These are phyloP conservation scores for Scutellaria baicalensis DNA, from an alignment of 257 asterid genomes.

Conservation along the genomic window DNA sequence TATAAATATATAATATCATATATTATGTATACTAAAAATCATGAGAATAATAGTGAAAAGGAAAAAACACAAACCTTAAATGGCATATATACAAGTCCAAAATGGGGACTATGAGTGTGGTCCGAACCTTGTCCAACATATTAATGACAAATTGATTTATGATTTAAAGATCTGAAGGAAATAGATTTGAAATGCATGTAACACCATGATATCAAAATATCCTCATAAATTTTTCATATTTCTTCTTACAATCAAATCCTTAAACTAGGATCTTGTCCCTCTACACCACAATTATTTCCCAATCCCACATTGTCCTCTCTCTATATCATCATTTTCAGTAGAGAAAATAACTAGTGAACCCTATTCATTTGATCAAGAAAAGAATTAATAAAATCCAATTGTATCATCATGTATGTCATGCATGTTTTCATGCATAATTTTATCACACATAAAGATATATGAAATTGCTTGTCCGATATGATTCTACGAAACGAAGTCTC, in stretches of 20 bases:
- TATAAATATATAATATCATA: too few species aligned
- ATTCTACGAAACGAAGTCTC: too few species aligned
- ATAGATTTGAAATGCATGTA: background rate
- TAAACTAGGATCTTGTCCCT: slow-evolving; percentile 25
- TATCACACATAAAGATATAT: too few species aligned
- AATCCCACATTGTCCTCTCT: background rate
- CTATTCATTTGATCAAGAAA: background rate
- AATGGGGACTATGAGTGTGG: slow-evolving; percentile 11
- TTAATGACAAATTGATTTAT: background rate
- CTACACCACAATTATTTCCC: slow-evolving; percentile 9
- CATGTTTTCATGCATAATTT: too few species aligned
- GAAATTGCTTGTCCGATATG: too few species aligned
- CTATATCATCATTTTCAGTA: background rate
- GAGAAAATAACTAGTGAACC: background rate
- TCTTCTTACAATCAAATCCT: slow-evolving; percentile 11
- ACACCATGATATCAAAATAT: slow-evolving; percentile 1
- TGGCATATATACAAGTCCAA: background rate
- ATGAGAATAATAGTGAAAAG: background rate
- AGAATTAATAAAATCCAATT: too few species aligned
- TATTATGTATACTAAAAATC: background rate
- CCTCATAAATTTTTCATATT: slow-evolving; percentile 1
- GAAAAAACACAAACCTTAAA: background rate
- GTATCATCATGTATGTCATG: too few species aligned
- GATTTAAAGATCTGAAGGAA: background rate
- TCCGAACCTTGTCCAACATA: slow-evolving; percentile 18